Percentiles rank a stretch among this genome's conserved stretches.
These are phyloP conservation scores for Barbatosphaeria neglecta DNA, from an alignment of 495 filamentous ascomycete genomes.

Conservation along the genomic window DNA sequence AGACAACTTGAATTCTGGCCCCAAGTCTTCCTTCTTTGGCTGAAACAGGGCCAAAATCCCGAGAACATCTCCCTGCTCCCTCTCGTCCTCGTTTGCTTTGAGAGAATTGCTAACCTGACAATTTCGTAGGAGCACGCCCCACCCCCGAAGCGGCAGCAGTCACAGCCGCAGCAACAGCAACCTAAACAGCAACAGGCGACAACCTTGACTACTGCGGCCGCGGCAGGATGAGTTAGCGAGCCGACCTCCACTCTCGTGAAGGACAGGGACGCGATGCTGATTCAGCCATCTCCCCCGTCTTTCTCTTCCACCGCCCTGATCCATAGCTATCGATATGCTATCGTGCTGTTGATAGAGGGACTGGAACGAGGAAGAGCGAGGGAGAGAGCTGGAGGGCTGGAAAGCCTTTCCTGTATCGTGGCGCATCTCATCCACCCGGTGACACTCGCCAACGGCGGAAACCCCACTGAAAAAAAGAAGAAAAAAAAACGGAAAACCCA, in stretches of 20 bases:
- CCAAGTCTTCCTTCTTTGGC: neutral
- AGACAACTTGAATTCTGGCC: neutral
- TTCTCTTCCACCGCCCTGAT: neutral
- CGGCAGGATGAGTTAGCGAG: neutral
- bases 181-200: neutral
- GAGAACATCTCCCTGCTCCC: neutral
- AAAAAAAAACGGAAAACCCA: too few species aligned
- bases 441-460: too few species aligned
- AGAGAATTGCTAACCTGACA: neutral
- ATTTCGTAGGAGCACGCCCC: conserved; percentile 15
- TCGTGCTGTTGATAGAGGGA: too few species aligned
- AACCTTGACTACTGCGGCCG: neutral
- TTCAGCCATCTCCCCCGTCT: too few species aligned
- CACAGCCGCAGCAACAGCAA: neutral
- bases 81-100: conserved; percentile 9
- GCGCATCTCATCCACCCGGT: too few species aligned
- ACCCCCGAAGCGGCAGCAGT: conserved; percentile 20
- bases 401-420: too few species aligned
- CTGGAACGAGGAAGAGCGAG: too few species aligned
- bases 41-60: neutral
- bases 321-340: too few species aligned
- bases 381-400: too few species aligned
- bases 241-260: too few species aligned
- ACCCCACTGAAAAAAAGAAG: too few species aligned
- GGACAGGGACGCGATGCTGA: too few species aligned